These are phyloP conservation scores for Lactarius indigo DNA, from an alignment of 768 basidiomycete genomes.

Conservation along the genomic window DNA sequence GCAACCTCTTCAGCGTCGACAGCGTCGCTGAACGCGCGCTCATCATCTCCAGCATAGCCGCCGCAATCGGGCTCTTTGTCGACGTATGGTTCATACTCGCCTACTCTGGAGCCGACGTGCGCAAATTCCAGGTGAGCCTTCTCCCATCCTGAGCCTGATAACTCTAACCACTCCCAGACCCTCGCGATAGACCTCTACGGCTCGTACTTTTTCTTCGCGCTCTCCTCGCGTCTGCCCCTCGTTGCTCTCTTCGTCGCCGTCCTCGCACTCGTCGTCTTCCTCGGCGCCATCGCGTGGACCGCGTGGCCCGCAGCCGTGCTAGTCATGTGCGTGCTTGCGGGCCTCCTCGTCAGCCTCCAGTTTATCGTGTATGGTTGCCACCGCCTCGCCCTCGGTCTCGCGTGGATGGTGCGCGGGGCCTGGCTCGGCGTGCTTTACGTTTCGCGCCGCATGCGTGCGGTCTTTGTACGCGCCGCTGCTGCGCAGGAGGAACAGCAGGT, in stretches of 20 bases:
- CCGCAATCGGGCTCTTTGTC: conserved; percentile 61
- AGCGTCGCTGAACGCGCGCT: conserved; percentile 48
- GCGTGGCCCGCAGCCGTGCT: conserved; percentile 64
- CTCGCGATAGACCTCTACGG: conserved; percentile 55
- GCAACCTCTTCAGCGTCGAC: conserved; percentile 48
- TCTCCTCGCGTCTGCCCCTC: conserved; percentile 61
- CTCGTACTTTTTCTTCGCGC: conserved; percentile 64
- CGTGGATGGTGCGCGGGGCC: conserved; percentile 12
- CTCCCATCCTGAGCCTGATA: not conserved
- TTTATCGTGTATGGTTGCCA: conserved; percentile 45
- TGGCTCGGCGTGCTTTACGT: not conserved
- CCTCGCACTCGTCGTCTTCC: conserved; percentile 55
- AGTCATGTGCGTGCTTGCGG: conserved; percentile 53
- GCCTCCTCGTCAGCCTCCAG: conserved; percentile 58
- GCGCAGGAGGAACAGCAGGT: too few relatives aligned
- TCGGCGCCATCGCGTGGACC: conserved; percentile 56
- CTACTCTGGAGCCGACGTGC: conserved; percentile 51
- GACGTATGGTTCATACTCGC: conserved; percentile 64
- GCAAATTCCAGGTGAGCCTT: conserved; percentile 52
- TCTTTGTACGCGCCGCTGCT: not conserved
- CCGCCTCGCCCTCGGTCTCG: conserved; percentile 9
- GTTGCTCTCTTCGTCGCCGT: conserved; percentile 57
- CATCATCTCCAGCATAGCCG: conserved; percentile 53
- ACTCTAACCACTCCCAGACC: conserved; percentile 31
- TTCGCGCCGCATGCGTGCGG: not conserved